phyloP scores from a whole-genome alignment of 1,139 yeast species.

The Martiniozyma asiatica region DNA sequence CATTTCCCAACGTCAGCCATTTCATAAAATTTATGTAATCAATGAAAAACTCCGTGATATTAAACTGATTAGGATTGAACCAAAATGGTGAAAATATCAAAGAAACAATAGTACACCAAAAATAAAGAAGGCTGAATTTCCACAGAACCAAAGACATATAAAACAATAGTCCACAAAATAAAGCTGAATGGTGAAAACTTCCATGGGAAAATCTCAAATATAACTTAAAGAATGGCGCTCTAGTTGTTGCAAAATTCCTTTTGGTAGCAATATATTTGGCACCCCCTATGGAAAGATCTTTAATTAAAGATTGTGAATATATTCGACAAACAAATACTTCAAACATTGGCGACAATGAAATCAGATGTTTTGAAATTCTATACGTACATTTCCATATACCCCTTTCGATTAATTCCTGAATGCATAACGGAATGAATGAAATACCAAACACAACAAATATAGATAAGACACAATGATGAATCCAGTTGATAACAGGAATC shows the following conservation, averaged over 20 bases:
- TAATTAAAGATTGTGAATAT: conserved; percentile 36
- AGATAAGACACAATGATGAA: conserved; percentile 36
- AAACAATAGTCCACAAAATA: conserved; percentile 28
- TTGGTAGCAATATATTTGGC: conserved; percentile 46
- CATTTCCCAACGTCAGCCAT: conserved; percentile 38
- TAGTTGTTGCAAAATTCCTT: conserved; percentile 40
- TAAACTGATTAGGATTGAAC: conserved; percentile 41
- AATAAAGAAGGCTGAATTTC: conserved; percentile 33
- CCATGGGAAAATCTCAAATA: conserved; percentile 37
- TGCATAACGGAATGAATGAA: conserved; percentile 37
- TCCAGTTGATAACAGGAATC: conserved; percentile 39
- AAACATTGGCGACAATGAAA: conserved; percentile 40
- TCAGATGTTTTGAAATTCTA: conserved; percentile 34
- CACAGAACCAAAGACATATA: conserved; percentile 37
- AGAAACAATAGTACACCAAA: conserved; percentile 37
- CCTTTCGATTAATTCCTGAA: conserved; percentile 40
- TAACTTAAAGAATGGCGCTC: conserved; percentile 32
- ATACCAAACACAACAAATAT: conserved; percentile 38
- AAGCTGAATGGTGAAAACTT: conserved; percentile 33
- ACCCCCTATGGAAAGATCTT: conserved; percentile 39
- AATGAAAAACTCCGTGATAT: conserved; percentile 35
- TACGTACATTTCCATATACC: conserved; percentile 35
- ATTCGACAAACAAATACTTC: conserved; percentile 43
- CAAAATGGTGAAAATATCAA: conserved; percentile 37
- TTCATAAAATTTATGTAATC: conserved; percentile 32